Evolutionary conservation across 1,139 yeast genomes (phyloP), one percentile per base, ranked within the genome.

Genomic region (Sugiyamaella castrensis): DNA sequence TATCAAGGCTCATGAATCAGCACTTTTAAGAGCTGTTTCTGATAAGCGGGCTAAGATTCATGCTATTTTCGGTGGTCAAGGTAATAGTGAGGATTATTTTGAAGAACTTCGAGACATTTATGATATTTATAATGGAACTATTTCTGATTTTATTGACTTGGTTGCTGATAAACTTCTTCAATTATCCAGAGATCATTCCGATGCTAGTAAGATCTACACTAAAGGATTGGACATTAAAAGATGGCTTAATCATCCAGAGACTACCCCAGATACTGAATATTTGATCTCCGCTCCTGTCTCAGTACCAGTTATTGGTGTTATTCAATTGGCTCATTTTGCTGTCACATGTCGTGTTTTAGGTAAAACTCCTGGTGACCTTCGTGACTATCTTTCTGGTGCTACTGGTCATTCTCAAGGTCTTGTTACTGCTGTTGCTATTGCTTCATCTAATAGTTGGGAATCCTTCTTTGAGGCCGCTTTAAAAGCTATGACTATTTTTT

Each of bases 381-480:
- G 91, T 71, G 69, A 76, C 49, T 71, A 76, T 61, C 74, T 91
- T 53, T 70, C 79, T 47, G 98, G 98, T 65, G 81, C 97, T 40
- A 91, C 98, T 47, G 98, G 98, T 72, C 98, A 92, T 70, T 91
- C 98, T 37, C 98, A 92, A 76, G 98, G 98, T 73, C 76, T 92
- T 63, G 87, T 92, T 51, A 87, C 97, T 37, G 95, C 99, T 34
- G 80, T 89, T 57, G 95, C 96, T 34, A 79, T 92, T 61, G 87
- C 98, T 38, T 81, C 91, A 53, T 79, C 96, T 19, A 83, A 81
- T 63, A 76, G 87, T 43, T 91, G 98, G 98, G 87, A 81, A 12
- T 79, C 88, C 24, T 92, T 87, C 73, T 77, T 78, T 67, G 74
- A 72, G 50, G 78, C 84, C 59, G 75, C 96, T 50, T 71, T 82